phyloP scores from a whole-genome alignment of 2,329 filamentous ascomycete species.

The Aureobasidium sp. region DNA sequence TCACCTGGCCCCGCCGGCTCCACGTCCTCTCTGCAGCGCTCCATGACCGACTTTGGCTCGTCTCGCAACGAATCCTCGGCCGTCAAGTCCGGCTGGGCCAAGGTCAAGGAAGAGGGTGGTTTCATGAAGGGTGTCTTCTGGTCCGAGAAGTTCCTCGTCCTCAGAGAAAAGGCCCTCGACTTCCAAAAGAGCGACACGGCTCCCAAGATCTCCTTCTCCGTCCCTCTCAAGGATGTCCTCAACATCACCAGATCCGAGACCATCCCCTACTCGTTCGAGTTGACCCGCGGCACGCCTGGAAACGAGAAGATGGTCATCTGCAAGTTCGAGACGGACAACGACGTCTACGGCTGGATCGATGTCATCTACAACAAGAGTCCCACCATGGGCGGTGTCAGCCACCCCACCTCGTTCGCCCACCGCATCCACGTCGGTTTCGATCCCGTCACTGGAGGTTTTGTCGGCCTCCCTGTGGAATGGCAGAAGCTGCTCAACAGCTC shows the following conservation, averaged over 20 bases:
- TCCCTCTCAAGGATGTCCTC: slow-evolving; percentile 78
- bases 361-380: slow-evolving; percentile 95
- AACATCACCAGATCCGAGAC: slow-evolving; percentile 87
- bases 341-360: slow-evolving; percentile 98
- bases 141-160: slow-evolving; percentile 86
- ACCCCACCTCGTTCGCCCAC: slow-evolving; percentile 96
- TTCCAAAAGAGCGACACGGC: slow-evolving; percentile 88
- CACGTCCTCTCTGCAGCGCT: slow-evolving; percentile 31
- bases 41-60: slow-evolving; percentile 32
- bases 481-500: slow-evolving; percentile 92
- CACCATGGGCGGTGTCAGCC: slow-evolving; percentile 95
- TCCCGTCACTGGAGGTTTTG: slow-evolving; percentile 87
- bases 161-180: slow-evolving; percentile 87
- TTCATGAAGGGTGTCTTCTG: slow-evolving; percentile 71
- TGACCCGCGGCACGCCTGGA: slow-evolving; percentile 64
- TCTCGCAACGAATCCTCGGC: slow-evolving; percentile 28
- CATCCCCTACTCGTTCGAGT: slow-evolving; percentile 86
- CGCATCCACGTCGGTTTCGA: slow-evolving; percentile 97
- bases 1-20: slow-evolving; percentile 43
- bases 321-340: slow-evolving; percentile 89
- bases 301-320: slow-evolving; percentile 76
- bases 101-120: slow-evolving; percentile 82
- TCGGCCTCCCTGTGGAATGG: slow-evolving; percentile 91
- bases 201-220: slow-evolving; percentile 70
- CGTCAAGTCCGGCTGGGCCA: slow-evolving; percentile 61